phyloP scores from a whole-genome alignment of 768 basidiomycete species.

The Aureoboletus auriporus region DNA sequence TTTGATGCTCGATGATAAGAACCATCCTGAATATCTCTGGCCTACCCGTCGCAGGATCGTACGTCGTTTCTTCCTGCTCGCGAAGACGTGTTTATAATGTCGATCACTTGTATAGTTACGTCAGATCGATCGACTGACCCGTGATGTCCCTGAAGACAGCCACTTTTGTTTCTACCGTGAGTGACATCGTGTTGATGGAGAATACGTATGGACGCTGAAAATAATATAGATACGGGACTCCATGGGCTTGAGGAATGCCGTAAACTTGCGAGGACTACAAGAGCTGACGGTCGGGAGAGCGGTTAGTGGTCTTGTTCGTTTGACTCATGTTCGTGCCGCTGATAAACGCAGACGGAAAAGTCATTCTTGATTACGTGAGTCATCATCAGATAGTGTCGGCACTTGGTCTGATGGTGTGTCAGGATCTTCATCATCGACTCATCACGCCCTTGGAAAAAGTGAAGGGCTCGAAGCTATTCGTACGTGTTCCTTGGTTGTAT shows the following conservation, averaged over 20 bases:
- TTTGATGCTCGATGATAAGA: too few species aligned
- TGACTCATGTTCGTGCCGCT: too few species aligned
- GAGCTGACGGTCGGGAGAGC: slow-evolving; percentile 44
- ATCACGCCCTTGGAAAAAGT: slow-evolving; percentile 15
- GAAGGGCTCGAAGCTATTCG: slow-evolving; percentile 20
- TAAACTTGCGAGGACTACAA: not conserved
- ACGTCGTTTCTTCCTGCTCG: slow-evolving; percentile 6
- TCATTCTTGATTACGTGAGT: slow-evolving; percentile 22
- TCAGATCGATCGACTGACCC: too few species aligned
- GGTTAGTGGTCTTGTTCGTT: slow-evolving; percentile 28
- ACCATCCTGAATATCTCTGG: slow-evolving; percentile 24
- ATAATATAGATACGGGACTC: slow-evolving; percentile 18
- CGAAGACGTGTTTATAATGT: too few species aligned
- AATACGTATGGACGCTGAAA: not conserved
- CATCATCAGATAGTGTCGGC: not conserved
- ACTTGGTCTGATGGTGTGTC: too few species aligned
- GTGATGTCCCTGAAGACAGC: slow-evolving; percentile 23
- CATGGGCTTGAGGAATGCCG: slow-evolving; percentile 14
- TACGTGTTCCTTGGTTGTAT: slow-evolving; percentile 4
- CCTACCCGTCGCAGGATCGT: slow-evolving; percentile 49
- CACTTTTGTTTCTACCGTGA: slow-evolving; percentile 55
- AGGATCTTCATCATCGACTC: slow-evolving; percentile 20
- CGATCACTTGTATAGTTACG: too few species aligned
- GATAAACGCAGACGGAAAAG: slow-evolving; percentile 8
- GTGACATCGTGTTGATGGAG: slow-evolving; percentile 1